These are phyloP conservation scores for Hypomontagnella submonticulosa DNA, from an alignment of 495 filamentous ascomycete species.

Conservation along the genomic window DNA sequence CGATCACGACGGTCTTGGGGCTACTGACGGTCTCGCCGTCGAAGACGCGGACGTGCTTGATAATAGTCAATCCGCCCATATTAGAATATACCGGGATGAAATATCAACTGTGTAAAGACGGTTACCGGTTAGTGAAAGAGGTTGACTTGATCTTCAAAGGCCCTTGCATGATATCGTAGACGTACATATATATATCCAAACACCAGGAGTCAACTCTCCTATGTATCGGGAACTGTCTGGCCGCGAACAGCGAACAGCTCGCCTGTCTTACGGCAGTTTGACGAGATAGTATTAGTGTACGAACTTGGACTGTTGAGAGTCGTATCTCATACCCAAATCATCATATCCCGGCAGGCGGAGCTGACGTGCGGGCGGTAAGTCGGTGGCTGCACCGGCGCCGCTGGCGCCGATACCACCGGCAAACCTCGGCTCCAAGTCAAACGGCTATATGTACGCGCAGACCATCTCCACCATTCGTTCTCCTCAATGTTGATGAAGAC, in stretches of 20 bases:
- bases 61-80: slow-evolving; percentile 28
- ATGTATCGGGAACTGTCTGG: too few species aligned
- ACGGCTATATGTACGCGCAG: too few species aligned
- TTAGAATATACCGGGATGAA: background rate
- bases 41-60: slow-evolving; percentile 40
- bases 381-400: slow-evolving; percentile 6
- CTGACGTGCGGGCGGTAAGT: background rate
- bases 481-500: background rate
- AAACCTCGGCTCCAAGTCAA: background rate
- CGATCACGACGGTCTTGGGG: slow-evolving; percentile 31
- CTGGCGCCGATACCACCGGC: slow-evolving; percentile 18
- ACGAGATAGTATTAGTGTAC: background rate
- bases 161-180: too few species aligned
- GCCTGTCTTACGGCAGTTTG: too few species aligned
- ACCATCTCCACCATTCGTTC: background rate
- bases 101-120: background rate
- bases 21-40: slow-evolving; percentile 26
- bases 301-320: background rate
- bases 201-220: too few species aligned
- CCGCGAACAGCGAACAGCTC: too few species aligned
- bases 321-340: background rate
- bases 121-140: background rate
- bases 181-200: too few species aligned
- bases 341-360: background rate
- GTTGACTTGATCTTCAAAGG: too few species aligned